Conservation (phyloP, 2,329 filamentous ascomycete species). For the Sarocladium kiliense region DNA sequence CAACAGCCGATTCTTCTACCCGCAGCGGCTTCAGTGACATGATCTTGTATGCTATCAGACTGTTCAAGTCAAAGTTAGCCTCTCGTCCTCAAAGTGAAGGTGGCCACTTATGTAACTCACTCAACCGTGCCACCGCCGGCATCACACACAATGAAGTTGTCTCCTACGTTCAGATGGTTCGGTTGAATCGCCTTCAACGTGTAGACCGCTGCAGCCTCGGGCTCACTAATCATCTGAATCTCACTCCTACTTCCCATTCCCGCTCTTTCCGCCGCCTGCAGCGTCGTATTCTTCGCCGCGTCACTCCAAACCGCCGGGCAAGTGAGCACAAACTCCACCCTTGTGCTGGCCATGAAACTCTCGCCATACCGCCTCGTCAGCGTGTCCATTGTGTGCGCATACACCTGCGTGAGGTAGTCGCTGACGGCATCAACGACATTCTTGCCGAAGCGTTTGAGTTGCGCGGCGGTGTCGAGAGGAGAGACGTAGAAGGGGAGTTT, state of each 20-base stretch:
- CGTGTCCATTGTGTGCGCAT: slow-evolving; percentile 74
- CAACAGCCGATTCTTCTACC: slow-evolving; percentile 74
- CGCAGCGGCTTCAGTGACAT: slow-evolving; percentile 65
- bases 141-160: slow-evolving; percentile 60
- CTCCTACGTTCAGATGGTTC: slow-evolving; percentile 64
- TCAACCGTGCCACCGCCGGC: slow-evolving; percentile 64
- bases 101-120: slow-evolving; percentile 32
- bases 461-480: slow-evolving; percentile 69
- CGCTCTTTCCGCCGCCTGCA: slow-evolving; percentile 71
- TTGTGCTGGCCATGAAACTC: slow-evolving; percentile 70
- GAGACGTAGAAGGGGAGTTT: slow-evolving; percentile 78
- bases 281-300: slow-evolving; percentile 76
- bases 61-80: slow-evolving; percentile 23
- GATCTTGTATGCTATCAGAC: slow-evolving; percentile 76
- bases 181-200: slow-evolving; percentile 75
- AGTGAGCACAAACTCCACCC: slow-evolving; percentile 74
- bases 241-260: slow-evolving; percentile 69
- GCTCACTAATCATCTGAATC: slow-evolving; percentile 76
- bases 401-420: slow-evolving; percentile 73
- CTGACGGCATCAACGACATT: slow-evolving; percentile 75
- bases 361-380: slow-evolving; percentile 70
- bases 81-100: background rate
- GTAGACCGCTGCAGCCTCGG: slow-evolving; percentile 74
- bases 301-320: slow-evolving; percentile 83
- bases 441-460: slow-evolving; percentile 69